phyloP scores from a whole-genome alignment of 345 rosid species.

The Rhodomyrtus tomentosa region DNA sequence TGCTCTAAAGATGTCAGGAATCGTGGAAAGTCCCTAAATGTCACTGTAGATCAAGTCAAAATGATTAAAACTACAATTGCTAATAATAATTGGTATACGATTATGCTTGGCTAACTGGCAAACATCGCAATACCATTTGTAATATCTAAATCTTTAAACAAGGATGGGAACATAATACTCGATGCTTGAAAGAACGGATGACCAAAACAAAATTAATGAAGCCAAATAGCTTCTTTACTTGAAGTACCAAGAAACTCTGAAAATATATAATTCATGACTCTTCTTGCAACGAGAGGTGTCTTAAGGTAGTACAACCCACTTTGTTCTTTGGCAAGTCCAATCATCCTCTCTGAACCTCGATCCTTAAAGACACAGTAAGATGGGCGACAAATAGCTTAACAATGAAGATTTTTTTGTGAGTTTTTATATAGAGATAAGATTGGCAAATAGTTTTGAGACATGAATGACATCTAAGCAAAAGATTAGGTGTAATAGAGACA shows the following conservation, averaged over 20 bases:
- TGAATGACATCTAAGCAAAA: neutral
- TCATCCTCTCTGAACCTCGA: rapidly evolving
- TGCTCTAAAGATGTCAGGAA: neutral
- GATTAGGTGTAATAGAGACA: neutral
- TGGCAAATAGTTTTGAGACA: neutral
- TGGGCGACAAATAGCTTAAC: neutral
- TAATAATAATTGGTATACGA: neutral
- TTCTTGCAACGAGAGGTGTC: neutral
- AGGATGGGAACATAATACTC: neutral
- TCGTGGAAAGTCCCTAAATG: neutral
- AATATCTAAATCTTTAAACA: neutral
- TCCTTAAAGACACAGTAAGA: neutral
- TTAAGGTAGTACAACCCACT: neutral
- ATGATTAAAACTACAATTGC: neutral
- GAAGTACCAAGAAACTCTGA: neutral
- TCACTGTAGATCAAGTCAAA: neutral
- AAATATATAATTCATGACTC: neutral
- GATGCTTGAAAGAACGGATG: too few relatives aligned
- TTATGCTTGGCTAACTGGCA: neutral
- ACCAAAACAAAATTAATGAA: neutral
- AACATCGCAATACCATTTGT: neutral
- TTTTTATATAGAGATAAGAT: neutral
- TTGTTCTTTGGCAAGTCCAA: neutral
- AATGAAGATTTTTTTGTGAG: neutral
- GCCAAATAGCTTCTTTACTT: neutral